A percentile compares a stretch with the other conserved stretches of the same genome.
phyloP scores from a whole-genome alignment of 2,329 filamentous ascomycete species.

The Daldinia sp. region DNA sequence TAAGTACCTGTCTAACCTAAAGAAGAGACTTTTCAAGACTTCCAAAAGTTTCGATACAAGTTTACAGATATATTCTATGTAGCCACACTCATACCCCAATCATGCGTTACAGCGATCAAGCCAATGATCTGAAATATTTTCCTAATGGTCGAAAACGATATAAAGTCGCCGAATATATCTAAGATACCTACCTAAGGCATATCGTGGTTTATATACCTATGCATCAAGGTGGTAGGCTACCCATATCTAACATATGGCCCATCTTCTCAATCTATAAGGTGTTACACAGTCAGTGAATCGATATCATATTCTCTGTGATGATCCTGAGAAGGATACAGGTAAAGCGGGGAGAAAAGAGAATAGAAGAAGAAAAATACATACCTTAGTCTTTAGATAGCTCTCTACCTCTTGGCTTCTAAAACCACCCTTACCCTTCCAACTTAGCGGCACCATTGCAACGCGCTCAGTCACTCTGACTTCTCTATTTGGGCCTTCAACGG shows the following conservation, averaged over 20 bases:
- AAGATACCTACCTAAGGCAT: background rate
- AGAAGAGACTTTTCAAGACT: no score
- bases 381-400: slow-evolving; percentile 94
- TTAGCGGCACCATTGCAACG: slow-evolving; percentile 93
- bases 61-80: no score
- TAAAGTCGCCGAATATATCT: background rate
- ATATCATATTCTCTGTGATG: background rate
- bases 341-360: background rate
- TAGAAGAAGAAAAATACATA: slow-evolving; percentile 52
- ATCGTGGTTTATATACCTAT: background rate
- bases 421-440: slow-evolving; percentile 86
- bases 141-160: background rate
- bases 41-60: no score
- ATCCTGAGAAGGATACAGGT: background rate
- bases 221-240: slow-evolving; percentile 40
- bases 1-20: no score
- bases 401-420: slow-evolving; percentile 90
- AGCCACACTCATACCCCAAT: no score
- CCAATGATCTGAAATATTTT: background rate
- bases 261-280: slow-evolving; percentile 78
- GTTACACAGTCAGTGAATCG: slow-evolving; percentile 5
- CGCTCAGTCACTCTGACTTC: slow-evolving; percentile 89
- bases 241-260: slow-evolving; percentile 79
- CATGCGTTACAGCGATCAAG: background rate
- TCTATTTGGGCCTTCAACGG: slow-evolving; percentile 88